Percentiles rank a stretch among this genome's conserved stretches.
Conservation (phyloP, 2,329 filamentous ascomycete species). For the Beauveria pseudobassiana region DNA sequence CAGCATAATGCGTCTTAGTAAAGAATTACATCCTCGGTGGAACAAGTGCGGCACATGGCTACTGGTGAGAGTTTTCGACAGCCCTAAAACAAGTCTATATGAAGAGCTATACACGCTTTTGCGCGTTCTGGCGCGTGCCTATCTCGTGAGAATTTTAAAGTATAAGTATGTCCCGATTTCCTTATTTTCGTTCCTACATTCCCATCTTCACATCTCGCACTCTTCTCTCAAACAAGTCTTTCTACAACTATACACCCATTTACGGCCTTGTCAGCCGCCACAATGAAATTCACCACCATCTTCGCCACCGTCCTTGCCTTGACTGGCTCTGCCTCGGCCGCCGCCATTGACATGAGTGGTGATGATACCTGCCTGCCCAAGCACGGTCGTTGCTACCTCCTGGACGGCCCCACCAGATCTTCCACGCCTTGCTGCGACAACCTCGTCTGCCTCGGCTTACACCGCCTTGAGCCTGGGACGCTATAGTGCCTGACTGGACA, state of each 20-base stretch:
- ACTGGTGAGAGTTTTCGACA: neutral
- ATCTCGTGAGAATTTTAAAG: neutral
- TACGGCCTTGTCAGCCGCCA: neutral
- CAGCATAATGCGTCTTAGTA: too few relatives aligned
- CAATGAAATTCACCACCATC: slow-evolving; percentile 1
- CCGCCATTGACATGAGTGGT: neutral
- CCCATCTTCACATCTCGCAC: neutral
- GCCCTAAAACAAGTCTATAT: neutral
- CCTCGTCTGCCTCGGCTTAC: neutral
- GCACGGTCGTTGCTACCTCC: neutral
- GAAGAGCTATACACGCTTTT: neutral
- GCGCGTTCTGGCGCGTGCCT: neutral
- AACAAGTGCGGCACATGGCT: neutral
- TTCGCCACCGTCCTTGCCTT: neutral
- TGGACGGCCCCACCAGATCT: neutral
- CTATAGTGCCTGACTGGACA: neutral
- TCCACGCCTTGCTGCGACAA: neutral
- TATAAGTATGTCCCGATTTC: neutral
- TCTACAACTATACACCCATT: neutral
- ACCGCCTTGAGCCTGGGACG: neutral
- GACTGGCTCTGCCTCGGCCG: neutral
- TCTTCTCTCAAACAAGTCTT: neutral
- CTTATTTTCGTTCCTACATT: neutral
- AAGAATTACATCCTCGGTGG: neutral
- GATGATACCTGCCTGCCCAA: neutral